A percentile compares a stretch with the other conserved stretches of the same genome.
These are phyloP conservation scores for Quercus ilex DNA, from an alignment of 306 rosid species.

Conservation along the genomic window DNA sequence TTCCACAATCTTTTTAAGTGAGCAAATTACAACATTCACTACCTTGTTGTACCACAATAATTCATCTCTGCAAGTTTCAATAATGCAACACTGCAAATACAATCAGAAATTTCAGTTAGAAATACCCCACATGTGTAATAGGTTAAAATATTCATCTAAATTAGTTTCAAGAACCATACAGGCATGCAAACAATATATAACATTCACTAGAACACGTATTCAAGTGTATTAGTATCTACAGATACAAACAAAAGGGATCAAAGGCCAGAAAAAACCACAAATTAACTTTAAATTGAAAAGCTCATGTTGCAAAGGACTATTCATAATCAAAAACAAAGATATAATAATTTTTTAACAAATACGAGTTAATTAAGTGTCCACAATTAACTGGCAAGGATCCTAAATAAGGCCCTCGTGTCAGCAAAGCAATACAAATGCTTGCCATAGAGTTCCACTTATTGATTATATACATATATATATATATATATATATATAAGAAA, in stretches of 20 bases:
- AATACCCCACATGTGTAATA: neutral
- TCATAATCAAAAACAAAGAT: neutral
- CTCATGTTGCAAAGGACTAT: neutral
- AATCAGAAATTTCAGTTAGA: slow-evolving; percentile 29
- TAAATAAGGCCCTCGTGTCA: neutral
- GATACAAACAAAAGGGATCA: neutral
- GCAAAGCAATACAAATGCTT: neutral
- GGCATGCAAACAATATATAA: neutral
- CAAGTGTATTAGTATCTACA: neutral
- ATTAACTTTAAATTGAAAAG: neutral
- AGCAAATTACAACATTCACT: slow-evolving; percentile 4
- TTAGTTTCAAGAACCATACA: neutral
- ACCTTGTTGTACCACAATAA: slow-evolving; percentile 97
- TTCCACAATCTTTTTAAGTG: neutral
- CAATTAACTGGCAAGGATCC: neutral
- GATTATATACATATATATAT: neutral
- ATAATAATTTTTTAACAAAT: neutral
- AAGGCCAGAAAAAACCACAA: neutral
- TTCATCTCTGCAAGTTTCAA: slow-evolving; percentile 88
- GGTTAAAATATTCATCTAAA: neutral
- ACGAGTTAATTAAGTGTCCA: neutral
- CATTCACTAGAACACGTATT: neutral
- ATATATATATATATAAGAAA: too few relatives aligned
- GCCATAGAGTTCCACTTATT: neutral
- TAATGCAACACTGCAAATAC: slow-evolving; percentile 71